A percentile compares a stretch with the other conserved stretches of the same genome.
Conservation (phyloP, 495 filamentous ascomycete genomes). For the Rostrohypoxylon terebratum region DNA sequence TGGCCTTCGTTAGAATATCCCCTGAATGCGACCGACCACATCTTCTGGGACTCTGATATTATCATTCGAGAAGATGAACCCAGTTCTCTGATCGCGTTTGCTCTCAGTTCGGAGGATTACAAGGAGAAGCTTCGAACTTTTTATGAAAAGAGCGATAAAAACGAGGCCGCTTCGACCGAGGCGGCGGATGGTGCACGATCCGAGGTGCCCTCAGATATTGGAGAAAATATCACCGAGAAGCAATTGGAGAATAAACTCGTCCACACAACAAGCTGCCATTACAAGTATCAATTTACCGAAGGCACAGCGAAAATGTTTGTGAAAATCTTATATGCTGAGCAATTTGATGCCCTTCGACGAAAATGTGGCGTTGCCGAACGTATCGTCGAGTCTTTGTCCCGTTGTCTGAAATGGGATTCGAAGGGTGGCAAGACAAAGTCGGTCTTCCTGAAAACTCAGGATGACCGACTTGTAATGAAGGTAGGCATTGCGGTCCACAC, state of each 20-base stretch:
- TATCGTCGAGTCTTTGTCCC: constrained; percentile 92
- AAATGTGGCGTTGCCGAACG: constrained; percentile 94
- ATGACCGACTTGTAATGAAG: constrained; percentile 93
- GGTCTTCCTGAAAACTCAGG: constrained; percentile 96
- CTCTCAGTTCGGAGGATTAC: constrained; percentile 87
- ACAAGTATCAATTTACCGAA: constrained; percentile 93
- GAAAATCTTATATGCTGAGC: constrained; percentile 97
- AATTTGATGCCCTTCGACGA: constrained; percentile 92
- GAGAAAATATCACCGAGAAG: constrained; percentile 53
- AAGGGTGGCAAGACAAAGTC: constrained; percentile 98
- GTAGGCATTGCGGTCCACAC: constrained; percentile 23
- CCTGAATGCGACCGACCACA: constrained; percentile 86
- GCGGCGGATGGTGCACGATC: constrained; percentile 37
- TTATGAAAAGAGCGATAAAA: constrained; percentile 40
- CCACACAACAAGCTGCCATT: constrained; percentile 85
- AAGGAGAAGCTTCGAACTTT: constrained; percentile 77
- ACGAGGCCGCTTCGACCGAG: constrained; percentile 55
- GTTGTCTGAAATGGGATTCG: constrained; percentile 97
- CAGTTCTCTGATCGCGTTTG: constrained; percentile 94
- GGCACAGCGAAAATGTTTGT: constrained; percentile 93
- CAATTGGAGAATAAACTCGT: constrained; percentile 83
- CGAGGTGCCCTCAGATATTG: constrained; percentile 49
- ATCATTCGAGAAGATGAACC: constrained; percentile 98
- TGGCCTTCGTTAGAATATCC: constrained; percentile 97
- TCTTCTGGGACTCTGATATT: constrained; percentile 97